A percentile compares a stretch with the other conserved stretches of the same genome.
Evolutionary conservation across 345 rosid genomes (phyloP).

Genomic region (Clausena lansium): DNA sequence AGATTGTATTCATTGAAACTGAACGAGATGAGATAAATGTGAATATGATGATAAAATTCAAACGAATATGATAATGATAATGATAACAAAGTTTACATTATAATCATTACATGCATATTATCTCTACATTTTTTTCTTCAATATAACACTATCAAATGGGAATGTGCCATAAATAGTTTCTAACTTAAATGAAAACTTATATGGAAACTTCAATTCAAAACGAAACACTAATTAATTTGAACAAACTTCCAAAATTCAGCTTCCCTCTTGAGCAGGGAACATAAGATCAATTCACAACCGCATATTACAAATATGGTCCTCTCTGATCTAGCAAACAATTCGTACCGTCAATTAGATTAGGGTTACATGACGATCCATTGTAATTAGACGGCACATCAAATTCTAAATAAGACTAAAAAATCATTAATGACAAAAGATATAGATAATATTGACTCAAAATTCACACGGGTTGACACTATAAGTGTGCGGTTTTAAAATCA

Average conservation of each 20-base stretch:
- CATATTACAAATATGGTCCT: not conserved
- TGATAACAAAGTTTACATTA: not conserved
- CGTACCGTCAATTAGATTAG: not conserved
- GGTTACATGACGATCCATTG: not conserved
- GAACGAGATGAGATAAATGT: not conserved
- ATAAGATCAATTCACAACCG: constrained; percentile 11
- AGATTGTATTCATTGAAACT: not conserved
- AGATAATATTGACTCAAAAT: not conserved
- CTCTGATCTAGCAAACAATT: not conserved
- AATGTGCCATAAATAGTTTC: not conserved
- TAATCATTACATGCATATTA: not conserved
- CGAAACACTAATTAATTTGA: not conserved
- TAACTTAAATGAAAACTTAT: not conserved
- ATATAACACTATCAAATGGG: not conserved
- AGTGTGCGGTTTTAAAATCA: not conserved
- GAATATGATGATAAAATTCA: not conserved
- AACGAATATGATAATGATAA: not conserved
- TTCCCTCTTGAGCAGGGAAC: constrained; percentile 38
- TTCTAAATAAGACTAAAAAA: constrained; percentile 16
- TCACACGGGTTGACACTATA: not conserved
- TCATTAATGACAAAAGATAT: constrained; percentile 25
- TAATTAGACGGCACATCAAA: constrained; percentile 12
- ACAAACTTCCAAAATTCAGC: constrained; percentile 19
- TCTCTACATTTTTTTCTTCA: not conserved
- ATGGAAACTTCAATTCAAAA: not conserved